These are phyloP conservation scores for Solanum bulbocastanum DNA, from an alignment of 257 asterid genomes.

Conservation along the genomic window DNA sequence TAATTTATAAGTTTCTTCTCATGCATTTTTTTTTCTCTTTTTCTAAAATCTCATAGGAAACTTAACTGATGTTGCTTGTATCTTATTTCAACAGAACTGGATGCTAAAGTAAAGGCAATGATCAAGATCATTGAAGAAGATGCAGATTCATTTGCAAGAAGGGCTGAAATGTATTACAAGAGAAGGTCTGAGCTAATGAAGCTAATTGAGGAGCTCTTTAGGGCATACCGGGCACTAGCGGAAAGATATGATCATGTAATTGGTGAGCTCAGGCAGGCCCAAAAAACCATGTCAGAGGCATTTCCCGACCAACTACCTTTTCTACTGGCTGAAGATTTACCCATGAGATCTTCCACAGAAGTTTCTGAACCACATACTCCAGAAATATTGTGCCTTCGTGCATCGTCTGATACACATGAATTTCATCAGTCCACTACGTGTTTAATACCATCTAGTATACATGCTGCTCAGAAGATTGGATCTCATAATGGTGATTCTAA, in stretches of 20 bases:
- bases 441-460: not conserved
- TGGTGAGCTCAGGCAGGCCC: constrained; percentile 90
- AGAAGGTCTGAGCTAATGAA: constrained; percentile 92
- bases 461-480: constrained; percentile 6
- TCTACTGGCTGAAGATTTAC: constrained; percentile 44
- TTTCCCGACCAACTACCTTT: constrained; percentile 76
- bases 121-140: constrained; percentile 93
- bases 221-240: constrained; percentile 93
- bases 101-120: constrained; percentile 65
- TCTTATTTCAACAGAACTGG: not conserved
- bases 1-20: not conserved
- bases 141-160: constrained; percentile 89
- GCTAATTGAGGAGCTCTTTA: constrained; percentile 84
- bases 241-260: constrained; percentile 82
- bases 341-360: constrained; percentile 27
- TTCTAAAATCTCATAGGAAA: not conserved
- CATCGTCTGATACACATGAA: constrained; percentile 25
- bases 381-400: constrained; percentile 5
- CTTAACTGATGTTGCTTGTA: not conserved
- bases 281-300: constrained; percentile 60
- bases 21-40: not conserved
- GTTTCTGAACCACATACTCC: constrained; percentile 36
- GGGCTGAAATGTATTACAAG: constrained; percentile 95
- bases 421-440: constrained; percentile 4
- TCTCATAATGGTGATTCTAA: constrained; percentile 14